These are phyloP conservation scores for Cenchrus americanus DNA, from an alignment of 176 grass and related monocot genomes.

Conservation along the genomic window DNA sequence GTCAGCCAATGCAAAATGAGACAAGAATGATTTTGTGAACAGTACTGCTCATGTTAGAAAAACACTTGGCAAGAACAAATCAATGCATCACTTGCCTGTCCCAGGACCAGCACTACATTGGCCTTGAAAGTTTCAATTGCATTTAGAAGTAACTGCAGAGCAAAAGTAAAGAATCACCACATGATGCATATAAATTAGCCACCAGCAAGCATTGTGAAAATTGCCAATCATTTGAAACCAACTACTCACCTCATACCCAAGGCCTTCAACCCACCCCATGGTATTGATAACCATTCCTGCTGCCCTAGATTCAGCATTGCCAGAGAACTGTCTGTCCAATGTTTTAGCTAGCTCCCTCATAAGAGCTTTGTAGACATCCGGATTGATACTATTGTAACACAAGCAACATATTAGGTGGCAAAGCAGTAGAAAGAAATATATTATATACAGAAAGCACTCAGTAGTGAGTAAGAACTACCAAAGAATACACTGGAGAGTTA, in stretches of 20 bases:
- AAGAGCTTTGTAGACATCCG: constrained; percentile 92
- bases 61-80: constrained; percentile 9
- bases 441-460: constrained; percentile 14
- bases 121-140: constrained; percentile 89
- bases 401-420: constrained; percentile 22
- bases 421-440: constrained; percentile 2
- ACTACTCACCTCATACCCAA: constrained; percentile 82
- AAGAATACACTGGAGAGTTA: constrained; percentile 31
- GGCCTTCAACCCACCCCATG: constrained; percentile 99
- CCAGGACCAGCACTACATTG: constrained; percentile 89
- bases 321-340: constrained; percentile 82
- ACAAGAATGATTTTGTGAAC: constrained; percentile 3
- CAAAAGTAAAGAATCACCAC: constrained; percentile 3
- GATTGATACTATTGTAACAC: constrained; percentile 66
- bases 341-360: constrained; percentile 92
- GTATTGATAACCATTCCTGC: constrained; percentile 94
- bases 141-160: constrained; percentile 78
- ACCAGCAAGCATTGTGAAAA: not conserved
- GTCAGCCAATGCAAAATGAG: not conserved
- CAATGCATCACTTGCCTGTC: constrained; percentile 65
- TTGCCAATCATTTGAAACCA: not conserved
- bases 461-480: not conserved
- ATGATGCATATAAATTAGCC: not conserved
- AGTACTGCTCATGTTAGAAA: constrained; percentile 18
- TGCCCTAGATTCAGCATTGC: constrained; percentile 94